Percentiles rank a stretch among this genome's conserved stretches.
phyloP scores from a whole-genome alignment of 306 rosid species.

The Rosa multiflora region DNA sequence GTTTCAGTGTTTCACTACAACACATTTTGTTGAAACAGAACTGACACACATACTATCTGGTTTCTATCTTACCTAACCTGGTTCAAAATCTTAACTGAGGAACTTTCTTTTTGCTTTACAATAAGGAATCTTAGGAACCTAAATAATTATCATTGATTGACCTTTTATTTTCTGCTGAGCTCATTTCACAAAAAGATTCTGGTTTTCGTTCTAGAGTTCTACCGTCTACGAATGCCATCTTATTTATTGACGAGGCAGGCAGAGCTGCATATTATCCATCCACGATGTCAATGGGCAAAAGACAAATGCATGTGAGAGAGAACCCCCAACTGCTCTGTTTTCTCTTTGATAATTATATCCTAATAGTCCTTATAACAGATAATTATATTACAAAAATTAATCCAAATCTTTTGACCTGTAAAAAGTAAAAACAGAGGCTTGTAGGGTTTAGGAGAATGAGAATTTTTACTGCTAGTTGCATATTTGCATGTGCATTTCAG shows the following conservation, averaged over 20 bases:
- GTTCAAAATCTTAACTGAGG: neutral
- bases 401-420: neutral
- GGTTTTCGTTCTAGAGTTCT: neutral
- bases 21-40: neutral
- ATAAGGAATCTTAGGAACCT: neutral
- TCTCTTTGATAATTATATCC: neutral
- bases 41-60: neutral
- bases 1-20: neutral
- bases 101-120: neutral
- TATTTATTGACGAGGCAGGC: neutral
- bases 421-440: neutral
- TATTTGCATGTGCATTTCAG: neutral
- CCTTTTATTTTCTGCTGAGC: constrained; percentile 3
- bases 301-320: constrained; percentile 17
- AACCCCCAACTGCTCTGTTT: constrained; percentile 8
- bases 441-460: neutral
- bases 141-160: constrained; percentile 1
- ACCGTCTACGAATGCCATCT: neutral
- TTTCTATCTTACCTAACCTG: neutral
- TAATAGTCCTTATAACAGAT: neutral
- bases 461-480: neutral
- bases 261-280: constrained; percentile 7
- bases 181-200: neutral
- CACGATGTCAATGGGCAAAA: constrained; percentile 13
- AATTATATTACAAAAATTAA: neutral